These are phyloP conservation scores for Thymus mandschuricus DNA, from an alignment of 257 asterid species.

Conservation along the genomic window DNA sequence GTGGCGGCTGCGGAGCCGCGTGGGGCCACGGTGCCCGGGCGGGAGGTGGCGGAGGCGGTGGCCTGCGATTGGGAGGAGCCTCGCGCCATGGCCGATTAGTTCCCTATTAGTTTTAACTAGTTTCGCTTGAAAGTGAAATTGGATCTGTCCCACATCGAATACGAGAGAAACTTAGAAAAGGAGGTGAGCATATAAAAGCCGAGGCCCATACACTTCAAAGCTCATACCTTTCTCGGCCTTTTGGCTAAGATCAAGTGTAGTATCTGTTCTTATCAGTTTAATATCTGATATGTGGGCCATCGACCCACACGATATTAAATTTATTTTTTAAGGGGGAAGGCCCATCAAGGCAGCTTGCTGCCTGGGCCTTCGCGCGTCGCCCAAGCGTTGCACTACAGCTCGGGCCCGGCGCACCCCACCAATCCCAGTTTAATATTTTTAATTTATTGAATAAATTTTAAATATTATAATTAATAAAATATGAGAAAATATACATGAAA, in stretches of 20 bases:
- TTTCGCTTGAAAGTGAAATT: neutral
- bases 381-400: neutral
- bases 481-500: too few relatives aligned
- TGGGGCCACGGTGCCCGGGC: slow-evolving; percentile 48
- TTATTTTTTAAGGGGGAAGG: neutral
- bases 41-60: slow-evolving; percentile 45
- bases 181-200: too few relatives aligned
- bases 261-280: neutral
- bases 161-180: too few relatives aligned
- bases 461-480: too few relatives aligned
- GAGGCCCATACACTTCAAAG: too few relatives aligned
- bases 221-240: neutral
- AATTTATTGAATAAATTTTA: too few relatives aligned
- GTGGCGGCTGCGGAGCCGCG: slow-evolving; percentile 68
- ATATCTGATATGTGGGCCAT: neutral
- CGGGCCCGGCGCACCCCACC: neutral
- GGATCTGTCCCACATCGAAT: neutral
- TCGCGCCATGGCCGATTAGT: slow-evolving; percentile 41
- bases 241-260: slow-evolving; percentile 3
- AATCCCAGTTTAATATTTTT: too few relatives aligned
- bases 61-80: slow-evolving; percentile 69
- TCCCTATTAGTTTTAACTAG: neutral
- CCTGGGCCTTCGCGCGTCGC: neutral
- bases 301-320: neutral
- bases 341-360: neutral